These are phyloP conservation scores for Dimocarpus longan DNA, from an alignment of 345 rosid genomes.

Conservation along the genomic window DNA sequence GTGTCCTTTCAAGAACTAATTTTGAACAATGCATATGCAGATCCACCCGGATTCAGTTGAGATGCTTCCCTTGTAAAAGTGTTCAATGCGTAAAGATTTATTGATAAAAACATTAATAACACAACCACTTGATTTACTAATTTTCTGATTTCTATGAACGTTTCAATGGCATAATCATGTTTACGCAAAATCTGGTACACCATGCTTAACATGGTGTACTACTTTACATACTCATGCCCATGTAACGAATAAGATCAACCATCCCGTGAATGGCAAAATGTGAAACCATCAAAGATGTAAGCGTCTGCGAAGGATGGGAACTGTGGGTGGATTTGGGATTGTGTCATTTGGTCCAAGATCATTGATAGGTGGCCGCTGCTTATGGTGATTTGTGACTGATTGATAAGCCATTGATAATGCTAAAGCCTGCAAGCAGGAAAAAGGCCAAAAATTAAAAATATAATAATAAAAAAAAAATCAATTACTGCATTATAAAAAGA, in stretches of 20 bases:
- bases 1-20: not conserved
- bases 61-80: not conserved
- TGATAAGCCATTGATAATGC: constrained; percentile 92
- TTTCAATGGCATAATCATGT: not conserved
- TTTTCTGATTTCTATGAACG: no score
- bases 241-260: not conserved
- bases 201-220: not conserved
- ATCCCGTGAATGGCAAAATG: not conserved
- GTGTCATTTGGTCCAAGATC: constrained; percentile 64
- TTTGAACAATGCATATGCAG: not conserved
- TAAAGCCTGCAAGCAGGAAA: constrained; percentile 53
- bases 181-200: not conserved
- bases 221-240: not conserved
- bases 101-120: not conserved
- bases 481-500: no score
- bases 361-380: constrained; percentile 72
- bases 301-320: constrained; percentile 43
- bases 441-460: not conserved
- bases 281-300: constrained; percentile 34
- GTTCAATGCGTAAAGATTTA: not conserved
- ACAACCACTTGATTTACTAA: no score
- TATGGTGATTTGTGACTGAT: constrained; percentile 69
- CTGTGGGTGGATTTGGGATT: constrained; percentile 46
- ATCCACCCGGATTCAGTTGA: not conserved
- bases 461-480: not conserved